Base-by-base conservation (phyloP, 2,329 filamentous ascomycete genomes). In the Diplodia mutila region DNA sequence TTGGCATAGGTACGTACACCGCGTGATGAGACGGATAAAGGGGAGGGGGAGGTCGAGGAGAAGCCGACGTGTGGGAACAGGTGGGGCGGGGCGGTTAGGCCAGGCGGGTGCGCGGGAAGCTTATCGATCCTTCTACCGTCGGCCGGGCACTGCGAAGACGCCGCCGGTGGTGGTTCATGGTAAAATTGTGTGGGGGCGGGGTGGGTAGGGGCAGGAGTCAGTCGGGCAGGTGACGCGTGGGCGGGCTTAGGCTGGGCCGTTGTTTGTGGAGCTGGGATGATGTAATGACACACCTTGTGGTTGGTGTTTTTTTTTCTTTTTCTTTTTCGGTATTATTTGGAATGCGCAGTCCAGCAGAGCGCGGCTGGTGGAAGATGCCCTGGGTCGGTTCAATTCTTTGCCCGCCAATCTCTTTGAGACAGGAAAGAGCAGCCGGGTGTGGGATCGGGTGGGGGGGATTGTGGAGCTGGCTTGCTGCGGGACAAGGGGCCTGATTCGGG, bases 71-170 rank as follows among this genome's bases (percentile, higher is more conserved):
- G 39, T 29, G 42, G 42, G n/a, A 46, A 46, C 42, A 21, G 42
- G 42, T 46, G 42, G 42, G 42, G 42, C n/a, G 42, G 29, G 3
- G 32, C 42, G 42, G 21, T 21, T 46, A 21, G 42, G 42, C 42
- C 42, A 21, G 21, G 18, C 59, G 59, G 59, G 59, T 42, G 23
- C 11, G 55, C 59, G 59, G 59, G 46, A 63, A 63, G 59, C 59
- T 63, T 63, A 63, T 63, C 59, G 59, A 51, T 63, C 59, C 59
- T 63, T 63, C 23, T 18, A 51, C 46, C 59, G 46, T 46, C 23
- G 42, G 25, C 59, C 59, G 49, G 59, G 57, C n/a, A n/a, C n/a
- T n/a, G n/a, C n/a, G n/a, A n/a, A n/a, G n/a, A n/a, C n/a, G n/a
- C n/a, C 42, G 55, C 29, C 25, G 29, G 42, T 23, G 42, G 27